A percentile compares a stretch with the other conserved stretches of the same genome.
These are phyloP conservation scores for Bruguiera sexangula DNA, from an alignment of 345 rosid genomes.

Conservation along the genomic window DNA sequence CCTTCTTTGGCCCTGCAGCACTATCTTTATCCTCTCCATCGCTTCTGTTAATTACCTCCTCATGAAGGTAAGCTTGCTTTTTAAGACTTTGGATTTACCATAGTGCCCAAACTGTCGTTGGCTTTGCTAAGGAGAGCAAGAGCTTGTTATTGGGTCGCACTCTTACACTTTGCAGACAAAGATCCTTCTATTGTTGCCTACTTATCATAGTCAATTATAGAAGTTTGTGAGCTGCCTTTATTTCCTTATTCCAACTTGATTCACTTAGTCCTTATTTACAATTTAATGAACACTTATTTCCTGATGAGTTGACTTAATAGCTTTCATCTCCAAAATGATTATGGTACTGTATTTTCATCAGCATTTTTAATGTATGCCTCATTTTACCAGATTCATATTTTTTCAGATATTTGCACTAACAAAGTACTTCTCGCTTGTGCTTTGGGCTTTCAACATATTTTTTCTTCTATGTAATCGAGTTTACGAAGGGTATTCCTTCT, in stretches of 20 bases:
- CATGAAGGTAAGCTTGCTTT: constrained; percentile 53
- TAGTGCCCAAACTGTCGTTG: no score
- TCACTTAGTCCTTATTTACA: no score
- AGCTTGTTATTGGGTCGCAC: no score
- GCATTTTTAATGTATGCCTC: constrained; percentile 14
- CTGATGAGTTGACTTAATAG: no score
- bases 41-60: constrained; percentile 67
- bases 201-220: no score
- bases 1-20: constrained; percentile 32
- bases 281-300: no score
- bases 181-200: background rate
- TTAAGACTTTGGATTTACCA: no score
- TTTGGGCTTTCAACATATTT: constrained; percentile 74
- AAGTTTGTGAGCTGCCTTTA: no score
- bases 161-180: no score
- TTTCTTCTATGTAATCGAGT: constrained; percentile 80
- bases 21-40: constrained; percentile 55
- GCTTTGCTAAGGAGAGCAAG: no score
- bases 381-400: constrained; percentile 33
- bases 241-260: no score
- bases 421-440: constrained; percentile 48
- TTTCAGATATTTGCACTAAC: constrained; percentile 58
- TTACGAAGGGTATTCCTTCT: constrained; percentile 83
- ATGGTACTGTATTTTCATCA: background rate
- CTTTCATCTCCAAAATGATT: background rate